These are phyloP conservation scores for Magnusiomyces sp. DNA, from an alignment of 1,139 yeast species.

Conservation along the genomic window DNA sequence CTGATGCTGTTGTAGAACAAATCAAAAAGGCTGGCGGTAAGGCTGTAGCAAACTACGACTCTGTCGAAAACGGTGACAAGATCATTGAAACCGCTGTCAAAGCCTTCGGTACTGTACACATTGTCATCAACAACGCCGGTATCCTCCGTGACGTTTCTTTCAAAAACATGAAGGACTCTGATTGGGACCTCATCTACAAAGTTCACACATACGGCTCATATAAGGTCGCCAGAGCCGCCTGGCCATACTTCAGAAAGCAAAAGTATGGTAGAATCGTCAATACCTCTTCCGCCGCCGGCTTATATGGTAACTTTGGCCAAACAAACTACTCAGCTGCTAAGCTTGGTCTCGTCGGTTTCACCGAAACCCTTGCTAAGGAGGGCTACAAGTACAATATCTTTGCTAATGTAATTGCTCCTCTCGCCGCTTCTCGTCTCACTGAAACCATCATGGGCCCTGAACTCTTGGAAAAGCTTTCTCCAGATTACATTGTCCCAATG, in stretches of 20 bases:
- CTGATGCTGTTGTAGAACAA: slow-evolving; percentile 83
- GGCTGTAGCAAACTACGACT: slow-evolving; percentile 93
- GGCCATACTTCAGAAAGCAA: slow-evolving; percentile 85
- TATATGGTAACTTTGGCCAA: slow-evolving; percentile 96
- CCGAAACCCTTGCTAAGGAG: slow-evolving; percentile 92
- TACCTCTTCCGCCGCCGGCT: slow-evolving; percentile 94
- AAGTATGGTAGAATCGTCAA: slow-evolving; percentile 80
- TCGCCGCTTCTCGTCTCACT: slow-evolving; percentile 95
- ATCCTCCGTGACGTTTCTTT: slow-evolving; percentile 60
- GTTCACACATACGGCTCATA: slow-evolving; percentile 89
- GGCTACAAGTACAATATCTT: slow-evolving; percentile 77
- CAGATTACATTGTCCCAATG: slow-evolving; percentile 85
- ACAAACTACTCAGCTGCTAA: slow-evolving; percentile 94
- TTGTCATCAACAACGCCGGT: slow-evolving; percentile 91
- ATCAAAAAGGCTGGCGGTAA: slow-evolving; percentile 66
- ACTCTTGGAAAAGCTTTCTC: slow-evolving; percentile 67
- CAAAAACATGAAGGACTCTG: slow-evolving; percentile 75
- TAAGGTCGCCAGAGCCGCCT: slow-evolving; percentile 80
- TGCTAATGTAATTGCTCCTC: slow-evolving; percentile 85
- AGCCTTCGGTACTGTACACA: slow-evolving; percentile 81
- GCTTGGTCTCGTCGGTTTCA: slow-evolving; percentile 79
- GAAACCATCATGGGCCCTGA: slow-evolving; percentile 83
- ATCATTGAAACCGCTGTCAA: slow-evolving; percentile 82
- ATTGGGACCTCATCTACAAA: slow-evolving; percentile 70
- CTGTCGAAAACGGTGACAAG: slow-evolving; percentile 78